A percentile compares a stretch with the other conserved stretches of the same genome.
These are phyloP conservation scores for Asterophora parasitica DNA, from an alignment of 768 basidiomycete genomes.

Conservation along the genomic window DNA sequence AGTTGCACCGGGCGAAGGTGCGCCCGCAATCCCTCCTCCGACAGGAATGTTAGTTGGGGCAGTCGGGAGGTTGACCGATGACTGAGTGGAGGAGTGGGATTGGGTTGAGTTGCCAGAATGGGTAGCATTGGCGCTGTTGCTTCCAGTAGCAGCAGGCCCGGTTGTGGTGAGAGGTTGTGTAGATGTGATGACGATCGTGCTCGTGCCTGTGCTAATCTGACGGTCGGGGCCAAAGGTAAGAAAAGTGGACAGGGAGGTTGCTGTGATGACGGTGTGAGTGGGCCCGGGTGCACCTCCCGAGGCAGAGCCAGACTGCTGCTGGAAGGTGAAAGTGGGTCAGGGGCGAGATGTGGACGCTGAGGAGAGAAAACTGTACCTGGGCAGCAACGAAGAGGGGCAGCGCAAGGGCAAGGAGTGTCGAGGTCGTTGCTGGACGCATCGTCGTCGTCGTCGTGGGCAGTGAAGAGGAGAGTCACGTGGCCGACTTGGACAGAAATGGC, in stretches of 20 bases:
- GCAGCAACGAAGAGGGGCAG: slow-evolving; percentile 38
- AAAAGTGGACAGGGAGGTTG: slow-evolving; percentile 34
- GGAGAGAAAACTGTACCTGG: slow-evolving; percentile 30
- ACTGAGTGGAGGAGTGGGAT: slow-evolving; percentile 35
- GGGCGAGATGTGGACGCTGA: neutral
- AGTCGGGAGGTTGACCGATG: slow-evolving; percentile 46
- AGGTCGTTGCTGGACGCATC: slow-evolving; percentile 18
- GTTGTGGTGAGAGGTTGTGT: slow-evolving; percentile 24
- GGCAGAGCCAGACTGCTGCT: slow-evolving; percentile 4
- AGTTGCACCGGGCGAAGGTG: slow-evolving; percentile 55
- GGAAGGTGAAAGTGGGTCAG: neutral
- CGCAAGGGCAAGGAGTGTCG: slow-evolving; percentile 28
- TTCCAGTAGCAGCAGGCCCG: slow-evolving; percentile 15
- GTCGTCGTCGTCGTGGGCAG: slow-evolving; percentile 12
- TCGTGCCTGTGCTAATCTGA: slow-evolving; percentile 33
- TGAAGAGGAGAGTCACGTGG: slow-evolving; percentile 12
- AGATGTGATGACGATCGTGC: slow-evolving; percentile 42
- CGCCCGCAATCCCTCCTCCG: slow-evolving; percentile 49
- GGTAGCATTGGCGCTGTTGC: slow-evolving; percentile 19
- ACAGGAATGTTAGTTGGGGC: slow-evolving; percentile 52
- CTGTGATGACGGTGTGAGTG: slow-evolving; percentile 34
- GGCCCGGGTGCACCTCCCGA: slow-evolving; percentile 20
- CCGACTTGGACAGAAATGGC: neutral
- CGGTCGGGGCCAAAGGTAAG: slow-evolving; percentile 37
- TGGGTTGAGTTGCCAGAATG: slow-evolving; percentile 23